Evolutionary conservation across 495 filamentous ascomycete genomes (phyloP).

Genomic region (Aspergillus cavernicola): DNA sequence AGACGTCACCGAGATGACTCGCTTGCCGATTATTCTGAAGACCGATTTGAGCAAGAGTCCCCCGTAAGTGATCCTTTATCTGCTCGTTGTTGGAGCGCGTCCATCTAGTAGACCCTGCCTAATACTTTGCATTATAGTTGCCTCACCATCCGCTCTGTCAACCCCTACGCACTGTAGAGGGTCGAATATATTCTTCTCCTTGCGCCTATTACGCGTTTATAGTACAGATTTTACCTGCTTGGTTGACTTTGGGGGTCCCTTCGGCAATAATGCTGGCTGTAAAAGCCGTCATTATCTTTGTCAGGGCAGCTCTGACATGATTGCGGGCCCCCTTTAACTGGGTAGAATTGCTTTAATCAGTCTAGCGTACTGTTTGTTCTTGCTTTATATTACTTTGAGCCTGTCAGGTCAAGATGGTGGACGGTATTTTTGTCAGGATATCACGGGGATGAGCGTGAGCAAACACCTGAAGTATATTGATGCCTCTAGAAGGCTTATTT

Average conservation of each 20-base stretch:
- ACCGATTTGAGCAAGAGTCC: conserved; percentile 98
- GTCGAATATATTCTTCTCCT: conserved; percentile 15
- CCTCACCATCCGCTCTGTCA: conserved; percentile 94
- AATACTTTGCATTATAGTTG: conserved; percentile 54
- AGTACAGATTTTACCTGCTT: conserved; percentile 15
- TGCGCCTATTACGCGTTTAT: conserved; percentile 20
- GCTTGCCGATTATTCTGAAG: conserved; percentile 94
- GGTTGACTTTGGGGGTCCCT: conserved; percentile 4
- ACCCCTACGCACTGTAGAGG: conserved; percentile 83
- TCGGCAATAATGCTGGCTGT: conserved; percentile 24
- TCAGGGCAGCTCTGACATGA: conserved; percentile 3
- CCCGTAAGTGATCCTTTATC: conserved; percentile 65
- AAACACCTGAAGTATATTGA: conserved; percentile 13
- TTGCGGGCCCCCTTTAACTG: conserved; percentile 5
- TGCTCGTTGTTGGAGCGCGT: conserved; percentile 2
- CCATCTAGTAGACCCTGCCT: conserved; percentile 24
- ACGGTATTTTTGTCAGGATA: conserved; percentile 5
- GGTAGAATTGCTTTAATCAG: conserved; percentile 24
- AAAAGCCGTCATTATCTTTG: conserved; percentile 29
- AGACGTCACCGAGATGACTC: conserved; percentile 95
- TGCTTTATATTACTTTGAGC: conserved; percentile 17
- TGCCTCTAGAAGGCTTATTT: conserved; percentile 4
- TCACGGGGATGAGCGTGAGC: conserved; percentile 1
- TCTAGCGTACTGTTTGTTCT: conserved; percentile 22
- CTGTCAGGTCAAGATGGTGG: conserved; percentile 10